Evolutionary conservation across 805 yeast genomes (phyloP), one percentile per base, ranked within the genome.

Genomic region (Starmera caribaea): DNA sequence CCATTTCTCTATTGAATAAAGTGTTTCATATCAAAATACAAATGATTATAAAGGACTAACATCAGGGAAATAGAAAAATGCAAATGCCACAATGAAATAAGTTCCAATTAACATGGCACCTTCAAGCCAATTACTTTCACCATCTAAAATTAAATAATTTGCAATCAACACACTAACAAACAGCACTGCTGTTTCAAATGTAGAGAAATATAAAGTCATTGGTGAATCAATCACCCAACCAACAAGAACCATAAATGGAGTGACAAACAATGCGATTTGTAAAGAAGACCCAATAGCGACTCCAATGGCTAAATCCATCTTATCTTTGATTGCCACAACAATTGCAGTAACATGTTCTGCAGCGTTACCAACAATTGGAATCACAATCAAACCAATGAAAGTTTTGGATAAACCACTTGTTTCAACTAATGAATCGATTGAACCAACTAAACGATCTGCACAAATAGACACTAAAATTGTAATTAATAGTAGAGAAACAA

Each of bases 291-390:
- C 98, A 44, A 92, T 80, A 3, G 98, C 97, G 36, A 92, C 97
- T 42, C 96, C 95, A 49, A 92, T 74, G 12, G 98, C 97, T 43
- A 92, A 73, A 59, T 92, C 97, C 96, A 92, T 92, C 65, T 92
- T 92, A 62, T 92, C 86, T 64, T 88, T 88, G 73, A 79, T 76
- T 16, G 98, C 97, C 37, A 92, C 97, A 45, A 87, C 74, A 30
- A 92, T 82, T 3, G 97, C 96, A 15, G 98, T 92, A 38, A 87
- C 97, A 61, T 92, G 98, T 62, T 92, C 98, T 11, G 97, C 97
- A 3, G 98, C 98, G 54, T 92, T 92, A 41, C 97, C 98, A 24
- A 92, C 97, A 46, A 92, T 90, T 32, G 98, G 98, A 45, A 92
- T 81, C 35, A 92, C 77, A 50, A 92, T 81, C 49, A 92, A 69